Conservation (phyloP, 371 early-diverging fungal genomes). For the Syncephalis fuscata region DNA sequence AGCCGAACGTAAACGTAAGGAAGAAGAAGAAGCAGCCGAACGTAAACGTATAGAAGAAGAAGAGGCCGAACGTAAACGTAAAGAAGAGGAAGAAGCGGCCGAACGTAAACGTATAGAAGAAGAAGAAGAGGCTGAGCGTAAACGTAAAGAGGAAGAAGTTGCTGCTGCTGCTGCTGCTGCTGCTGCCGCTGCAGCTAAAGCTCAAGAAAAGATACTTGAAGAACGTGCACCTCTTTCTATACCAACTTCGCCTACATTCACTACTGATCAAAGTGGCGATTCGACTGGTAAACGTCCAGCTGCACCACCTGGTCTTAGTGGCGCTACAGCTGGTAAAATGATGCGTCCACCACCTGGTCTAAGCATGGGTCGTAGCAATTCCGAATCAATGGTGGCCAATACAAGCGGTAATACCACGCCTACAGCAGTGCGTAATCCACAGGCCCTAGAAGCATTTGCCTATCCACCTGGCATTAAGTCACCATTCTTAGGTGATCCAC, state of each 20-base stretch:
- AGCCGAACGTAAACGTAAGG: not conserved
- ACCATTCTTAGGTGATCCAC: slow-evolving; percentile 10
- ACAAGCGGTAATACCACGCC: slow-evolving; percentile 13
- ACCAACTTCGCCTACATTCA: slow-evolving; percentile 4
- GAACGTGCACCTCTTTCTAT: slow-evolving; percentile 2
- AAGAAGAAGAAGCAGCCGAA: not conserved
- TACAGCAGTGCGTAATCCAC: slow-evolving; percentile 15
- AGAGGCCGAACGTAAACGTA: not conserved
- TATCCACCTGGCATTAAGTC: slow-evolving; percentile 27
- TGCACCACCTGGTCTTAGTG: slow-evolving; percentile 4
- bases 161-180: not conserved
- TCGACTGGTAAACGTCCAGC: slow-evolving; percentile 6
- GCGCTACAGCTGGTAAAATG: slow-evolving; percentile 6
- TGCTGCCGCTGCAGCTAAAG: slow-evolving; percentile 4
- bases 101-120: slow-evolving; percentile 3
- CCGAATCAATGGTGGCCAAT: slow-evolving; percentile 8
- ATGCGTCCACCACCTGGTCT: not conserved
- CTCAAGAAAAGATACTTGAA: slow-evolving; percentile 4
- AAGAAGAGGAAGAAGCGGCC: slow-evolving; percentile 1
- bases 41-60: not conserved
- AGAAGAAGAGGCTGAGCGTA: not conserved
- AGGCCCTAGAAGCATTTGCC: slow-evolving; percentile 14
- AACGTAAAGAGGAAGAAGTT: slow-evolving; percentile 1
- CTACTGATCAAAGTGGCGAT: not conserved
- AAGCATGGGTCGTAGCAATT: slow-evolving; percentile 12